Conservation (phyloP, 2,329 filamentous ascomycete genomes). For the Didymella pinodella region DNA sequence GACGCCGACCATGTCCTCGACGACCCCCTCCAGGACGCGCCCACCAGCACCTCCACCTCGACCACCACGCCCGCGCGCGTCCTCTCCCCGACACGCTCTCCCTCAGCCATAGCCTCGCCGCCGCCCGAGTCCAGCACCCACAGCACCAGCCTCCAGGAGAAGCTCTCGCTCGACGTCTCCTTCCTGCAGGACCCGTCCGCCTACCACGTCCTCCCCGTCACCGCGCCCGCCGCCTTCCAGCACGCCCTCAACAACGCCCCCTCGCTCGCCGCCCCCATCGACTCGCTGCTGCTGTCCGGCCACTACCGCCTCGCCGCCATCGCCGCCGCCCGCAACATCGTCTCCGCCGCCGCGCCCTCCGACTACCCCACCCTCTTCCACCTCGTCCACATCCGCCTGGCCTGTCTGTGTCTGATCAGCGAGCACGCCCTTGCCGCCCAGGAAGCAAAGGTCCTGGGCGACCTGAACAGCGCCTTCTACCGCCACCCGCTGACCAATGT, state of each 20-base stretch:
- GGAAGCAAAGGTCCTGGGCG: conserved; percentile 69
- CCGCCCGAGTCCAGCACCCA: background rate
- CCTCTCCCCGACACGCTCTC: conserved; percentile 25
- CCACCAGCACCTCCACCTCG: conserved; percentile 1
- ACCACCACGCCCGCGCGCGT: conserved; percentile 7
- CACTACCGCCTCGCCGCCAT: conserved; percentile 84
- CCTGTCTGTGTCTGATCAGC: conserved; percentile 81
- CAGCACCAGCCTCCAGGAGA: background rate
- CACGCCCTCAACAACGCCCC: conserved; percentile 70
- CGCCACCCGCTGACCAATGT: conserved; percentile 57
- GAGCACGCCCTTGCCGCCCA: conserved; percentile 65
- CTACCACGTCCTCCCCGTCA: conserved; percentile 78
- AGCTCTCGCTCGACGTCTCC: conserved; percentile 19
- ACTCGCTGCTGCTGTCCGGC: conserved; percentile 72
- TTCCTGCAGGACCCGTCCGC: conserved; percentile 81
- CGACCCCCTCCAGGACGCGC: conserved; percentile 6
- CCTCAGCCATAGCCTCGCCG: background rate
- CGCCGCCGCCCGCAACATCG: conserved; percentile 69
- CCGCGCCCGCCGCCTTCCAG: conserved; percentile 72
- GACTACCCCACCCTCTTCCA: conserved; percentile 75
- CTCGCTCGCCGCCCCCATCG: conserved; percentile 66
- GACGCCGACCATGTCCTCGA: conserved; percentile 56
- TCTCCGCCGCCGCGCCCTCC: conserved; percentile 57
- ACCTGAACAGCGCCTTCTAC: conserved; percentile 64
- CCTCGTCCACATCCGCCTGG: conserved; percentile 80